Evolutionary conservation across 2,329 filamentous ascomycete genomes (phyloP).

Genomic region (Cladophialophora bantiana): DNA sequence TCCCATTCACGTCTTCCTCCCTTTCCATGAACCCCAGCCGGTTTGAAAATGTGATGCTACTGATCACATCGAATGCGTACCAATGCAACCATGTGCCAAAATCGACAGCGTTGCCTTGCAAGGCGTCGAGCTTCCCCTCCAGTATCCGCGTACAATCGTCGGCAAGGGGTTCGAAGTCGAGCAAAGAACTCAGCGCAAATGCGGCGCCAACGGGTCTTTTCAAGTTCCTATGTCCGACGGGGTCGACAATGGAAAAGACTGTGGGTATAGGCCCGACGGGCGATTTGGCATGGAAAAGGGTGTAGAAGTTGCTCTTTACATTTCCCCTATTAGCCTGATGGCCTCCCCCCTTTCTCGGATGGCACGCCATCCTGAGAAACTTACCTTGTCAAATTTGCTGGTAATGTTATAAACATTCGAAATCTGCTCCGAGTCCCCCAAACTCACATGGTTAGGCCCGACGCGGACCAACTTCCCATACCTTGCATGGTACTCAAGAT

Average conservation of each 20-base stretch:
- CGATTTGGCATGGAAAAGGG: constrained; percentile 31
- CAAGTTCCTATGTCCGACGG: constrained; percentile 50
- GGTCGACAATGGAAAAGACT: constrained; percentile 51
- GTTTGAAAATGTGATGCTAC: constrained; percentile 47
- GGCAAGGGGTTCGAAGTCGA: constrained; percentile 50
- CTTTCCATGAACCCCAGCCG: constrained; percentile 46
- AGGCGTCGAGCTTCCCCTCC: constrained; percentile 29
- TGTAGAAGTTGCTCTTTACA: constrained; percentile 33
- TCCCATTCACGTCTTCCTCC: constrained; percentile 46
- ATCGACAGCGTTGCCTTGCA: constrained; percentile 39
- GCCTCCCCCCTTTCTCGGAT: not conserved
- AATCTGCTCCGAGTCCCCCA: constrained; percentile 35
- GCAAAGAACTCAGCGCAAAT: constrained; percentile 52
- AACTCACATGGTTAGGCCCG: constrained; percentile 45
- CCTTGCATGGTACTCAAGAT: constrained; percentile 39
- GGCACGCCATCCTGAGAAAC: constrained; percentile 38
- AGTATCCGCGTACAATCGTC: constrained; percentile 40
- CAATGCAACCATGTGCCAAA: constrained; percentile 46
- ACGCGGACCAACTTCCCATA: constrained; percentile 44
- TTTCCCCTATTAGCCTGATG: not conserved
- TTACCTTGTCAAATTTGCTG: constrained; percentile 35
- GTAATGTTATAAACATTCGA: constrained; percentile 37
- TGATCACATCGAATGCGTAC: constrained; percentile 49
- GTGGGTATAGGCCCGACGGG: constrained; percentile 41
- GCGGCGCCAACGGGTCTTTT: constrained; percentile 49